Evolutionary conservation across 2,329 filamentous ascomycete genomes (phyloP), one percentile per base, ranked within the genome.

Genomic region (Microsporum audouinii): DNA sequence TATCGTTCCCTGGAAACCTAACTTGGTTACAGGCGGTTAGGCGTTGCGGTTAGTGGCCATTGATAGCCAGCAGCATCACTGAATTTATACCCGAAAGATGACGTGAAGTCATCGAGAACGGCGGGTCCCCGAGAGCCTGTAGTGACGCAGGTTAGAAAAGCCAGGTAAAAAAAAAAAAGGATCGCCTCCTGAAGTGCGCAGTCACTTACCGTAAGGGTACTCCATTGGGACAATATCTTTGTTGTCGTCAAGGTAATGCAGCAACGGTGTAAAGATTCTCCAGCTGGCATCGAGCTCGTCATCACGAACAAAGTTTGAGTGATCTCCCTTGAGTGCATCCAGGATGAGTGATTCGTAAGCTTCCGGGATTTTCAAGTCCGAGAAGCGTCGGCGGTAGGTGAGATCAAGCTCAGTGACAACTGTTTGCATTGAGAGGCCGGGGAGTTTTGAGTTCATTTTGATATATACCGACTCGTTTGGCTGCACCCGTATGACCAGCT

Each of bases 391-490:
- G 73, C 95, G 86, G 82, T 99, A 99, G 66, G 95, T 99, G 68
- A 99, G 84, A 73, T 99, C 94, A 63, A 99, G 88, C 80, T 99
- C 94, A 63, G 94, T 99, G 69, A 96, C 89, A 43, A 97, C 94
- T 10, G 94, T 99, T 82, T 99, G 94, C 91, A 97, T 99, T 81
- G 91, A 97, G 70, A 99, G 82, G 70, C 94, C 94, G 23, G 94
- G 95, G 63, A 99, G 82, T 83, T 99, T 99, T 34, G 92, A 97
- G 87, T 99, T 99, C 94, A 99, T 99, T 86, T 99, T 99, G 77
- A 97, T 95, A 80, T 99, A 99, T 68, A 99, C 91, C 73, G 89
- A 95, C 83, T 99, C 94, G 80, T 99, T 99, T 70, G 94, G 94
- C 81, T 99, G 94, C 66, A 99, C 95, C 68, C 94, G 91, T 80